Base-by-base conservation (phyloP, 805 yeast species). In the Candida ponderosae region DNA sequence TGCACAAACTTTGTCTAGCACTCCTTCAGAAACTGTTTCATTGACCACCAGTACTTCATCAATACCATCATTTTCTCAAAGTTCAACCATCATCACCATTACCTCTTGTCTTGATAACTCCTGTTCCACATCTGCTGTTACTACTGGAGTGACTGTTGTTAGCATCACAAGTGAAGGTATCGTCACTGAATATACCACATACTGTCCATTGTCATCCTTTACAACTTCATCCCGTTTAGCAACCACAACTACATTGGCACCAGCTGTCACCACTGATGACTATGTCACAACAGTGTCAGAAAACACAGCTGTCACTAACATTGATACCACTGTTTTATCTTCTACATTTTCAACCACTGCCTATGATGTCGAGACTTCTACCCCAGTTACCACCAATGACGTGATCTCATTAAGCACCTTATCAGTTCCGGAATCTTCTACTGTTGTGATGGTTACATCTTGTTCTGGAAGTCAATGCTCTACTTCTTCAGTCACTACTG, bases 371-470 rank as follows among this genome's bases (percentile, higher is more conserved):
- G 20, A 42, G 35, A 35, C 33, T 19, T 42, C 43, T 35, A 24
- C 35, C 16, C 32, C 33, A 30, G 29, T 31, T 24, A 34, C 43
- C n/a, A n/a, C n/a, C n/a, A n/a, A n/a, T n/a, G n/a, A n/a, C n/a
- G n/a, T n/a, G n/a, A n/a, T n/a, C n/a, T n/a, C n/a, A n/a, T n/a
- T n/a, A n/a, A n/a, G n/a, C n/a, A n/a, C n/a, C 27, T n/a, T n/a
- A n/a, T n/a, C n/a, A n/a, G n/a, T n/a, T n/a, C n/a, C n/a, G n/a
- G n/a, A 19, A 10, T 14, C 51, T 18, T 60, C 65, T 38, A 60
- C 66, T 34, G 41, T 58, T 35, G 59, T 59, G 19, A 57, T 62
- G 43, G 47, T 54, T 48, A 60, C 66, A 34, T 51, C 59, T 29
- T 63, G 67, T 48, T 47, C 47, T 36, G 54, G 48, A 19, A 46